Percentiles rank a stretch among this genome's conserved stretches.
These are phyloP conservation scores for Phytopythium litorale DNA, from an alignment of 352 stramenopile genomes.

Conservation along the genomic window DNA sequence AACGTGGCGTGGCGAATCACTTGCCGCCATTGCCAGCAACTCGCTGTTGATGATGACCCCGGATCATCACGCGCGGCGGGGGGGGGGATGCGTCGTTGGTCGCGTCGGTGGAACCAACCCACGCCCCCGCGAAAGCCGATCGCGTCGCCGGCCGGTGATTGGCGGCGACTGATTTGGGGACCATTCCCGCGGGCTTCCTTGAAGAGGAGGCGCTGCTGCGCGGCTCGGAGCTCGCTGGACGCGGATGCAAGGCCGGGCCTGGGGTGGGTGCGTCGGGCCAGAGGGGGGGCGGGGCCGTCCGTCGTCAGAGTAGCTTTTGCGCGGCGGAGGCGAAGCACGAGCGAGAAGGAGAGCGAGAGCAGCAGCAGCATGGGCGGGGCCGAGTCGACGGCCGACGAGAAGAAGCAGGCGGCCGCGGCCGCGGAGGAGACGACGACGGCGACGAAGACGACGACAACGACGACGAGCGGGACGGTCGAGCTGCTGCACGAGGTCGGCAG, in stretches of 20 bases:
- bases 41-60: too few species aligned
- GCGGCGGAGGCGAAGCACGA: slow-evolving; percentile 7
- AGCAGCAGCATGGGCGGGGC: slow-evolving; percentile 21
- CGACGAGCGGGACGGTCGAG: slow-evolving; percentile 12
- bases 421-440: slow-evolving; percentile 4
- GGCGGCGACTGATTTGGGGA: not conserved
- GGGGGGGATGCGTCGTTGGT: too few species aligned
- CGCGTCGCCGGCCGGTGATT: too few species aligned
- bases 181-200: slow-evolving; percentile 15
- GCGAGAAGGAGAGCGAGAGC: slow-evolving; percentile 5
- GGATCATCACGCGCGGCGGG: too few species aligned
- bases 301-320: slow-evolving; percentile 20
- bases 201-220: not conserved
- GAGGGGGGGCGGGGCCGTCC: not conserved
- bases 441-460: slow-evolving; percentile 7
- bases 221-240: not conserved
- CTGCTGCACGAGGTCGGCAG: slow-evolving; percentile 6
- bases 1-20: too few species aligned
- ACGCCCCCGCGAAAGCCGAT: too few species aligned
- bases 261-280: not conserved
- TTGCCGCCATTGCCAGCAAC: too few species aligned
- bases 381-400: slow-evolving; percentile 23
- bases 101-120: too few species aligned
- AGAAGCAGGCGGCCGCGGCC: slow-evolving; percentile 1
- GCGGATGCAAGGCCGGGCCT: not conserved